Evolutionary conservation across 2,329 filamentous ascomycete species (phyloP).

Genomic region (Fusarium pseudoanthophilum): DNA sequence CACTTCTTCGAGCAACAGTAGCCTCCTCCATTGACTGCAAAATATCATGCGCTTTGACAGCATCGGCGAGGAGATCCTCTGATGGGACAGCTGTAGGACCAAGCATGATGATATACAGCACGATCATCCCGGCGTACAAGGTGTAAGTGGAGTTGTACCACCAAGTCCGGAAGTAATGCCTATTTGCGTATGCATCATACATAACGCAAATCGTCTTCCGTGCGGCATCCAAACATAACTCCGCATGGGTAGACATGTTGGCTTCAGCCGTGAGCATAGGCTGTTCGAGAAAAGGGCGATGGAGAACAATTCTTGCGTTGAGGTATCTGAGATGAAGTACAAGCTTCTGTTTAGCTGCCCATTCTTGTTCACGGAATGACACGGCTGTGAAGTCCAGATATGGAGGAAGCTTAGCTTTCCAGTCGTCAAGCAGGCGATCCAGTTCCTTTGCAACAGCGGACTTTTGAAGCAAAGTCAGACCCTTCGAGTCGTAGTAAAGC

Average conservation of each 20-base stretch:
- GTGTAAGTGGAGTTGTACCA: constrained; percentile 15
- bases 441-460: constrained; percentile 1
- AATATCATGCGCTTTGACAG: neutral
- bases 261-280: neutral
- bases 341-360: constrained; percentile 1
- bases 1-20: neutral
- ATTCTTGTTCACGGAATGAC: constrained; percentile 1
- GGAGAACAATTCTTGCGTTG: neutral
- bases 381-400: neutral
- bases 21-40: constrained; percentile 6
- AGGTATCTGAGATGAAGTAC: neutral
- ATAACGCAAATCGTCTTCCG: neutral
- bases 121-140: constrained; percentile 9
- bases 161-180: constrained; percentile 8
- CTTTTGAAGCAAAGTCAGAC: neutral
- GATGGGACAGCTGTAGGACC: neutral
- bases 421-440: neutral
- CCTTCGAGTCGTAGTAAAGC: constrained; percentile 3
- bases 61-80: neutral
- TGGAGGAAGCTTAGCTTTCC: neutral
- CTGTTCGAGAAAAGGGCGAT: neutral
- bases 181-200: neutral
- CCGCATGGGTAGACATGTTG: neutral
- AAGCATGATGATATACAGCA: constrained; percentile 17
- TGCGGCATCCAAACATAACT: neutral